These are phyloP conservation scores for Cordyceps tenuipes DNA, from an alignment of 2,329 filamentous ascomycete genomes.

Conservation along the genomic window DNA sequence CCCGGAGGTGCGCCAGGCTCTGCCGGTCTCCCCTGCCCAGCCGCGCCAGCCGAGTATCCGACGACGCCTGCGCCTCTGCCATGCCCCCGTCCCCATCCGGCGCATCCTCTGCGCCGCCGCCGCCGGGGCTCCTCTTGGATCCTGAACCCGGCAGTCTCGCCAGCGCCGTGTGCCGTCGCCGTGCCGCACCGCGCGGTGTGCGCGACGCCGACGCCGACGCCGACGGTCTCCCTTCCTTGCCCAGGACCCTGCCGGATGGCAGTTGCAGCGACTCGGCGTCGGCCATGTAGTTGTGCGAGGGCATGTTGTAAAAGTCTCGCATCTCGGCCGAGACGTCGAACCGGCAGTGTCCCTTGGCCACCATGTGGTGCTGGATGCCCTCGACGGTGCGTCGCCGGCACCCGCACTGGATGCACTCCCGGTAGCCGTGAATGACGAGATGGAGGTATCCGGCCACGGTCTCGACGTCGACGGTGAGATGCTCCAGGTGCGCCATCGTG, in stretches of 20 bases:
- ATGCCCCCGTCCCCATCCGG: neutral
- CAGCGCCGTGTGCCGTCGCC: neutral
- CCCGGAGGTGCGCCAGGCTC: slow-evolving; percentile 14
- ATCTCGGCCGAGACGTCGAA: slow-evolving; percentile 34
- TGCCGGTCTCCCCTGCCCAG: slow-evolving; percentile 14
- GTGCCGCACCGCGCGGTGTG: neutral
- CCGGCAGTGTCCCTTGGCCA: slow-evolving; percentile 39
- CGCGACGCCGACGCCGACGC: neutral
- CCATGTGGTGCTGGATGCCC: slow-evolving; percentile 44
- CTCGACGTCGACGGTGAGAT: slow-evolving; percentile 36
- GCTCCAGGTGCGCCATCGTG: slow-evolving; percentile 30
- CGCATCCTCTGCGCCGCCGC: neutral
- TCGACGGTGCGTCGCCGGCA: slow-evolving; percentile 32
- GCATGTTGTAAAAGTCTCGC: slow-evolving; percentile 30
- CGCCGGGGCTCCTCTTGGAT: neutral
- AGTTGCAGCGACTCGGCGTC: slow-evolving; percentile 22
- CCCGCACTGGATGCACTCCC: slow-evolving; percentile 44
- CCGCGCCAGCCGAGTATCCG: slow-evolving; percentile 13
- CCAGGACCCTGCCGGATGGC: slow-evolving; percentile 28
- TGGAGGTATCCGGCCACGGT: slow-evolving; percentile 40
- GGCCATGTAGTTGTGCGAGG: slow-evolving; percentile 11
- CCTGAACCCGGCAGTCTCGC: neutral
- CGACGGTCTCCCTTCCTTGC: neutral
- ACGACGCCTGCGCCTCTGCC: neutral
- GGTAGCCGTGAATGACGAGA: slow-evolving; percentile 39